Base-by-base conservation (phyloP, 495 filamentous ascomycete genomes). In the Aspergillus haitiensis region DNA sequence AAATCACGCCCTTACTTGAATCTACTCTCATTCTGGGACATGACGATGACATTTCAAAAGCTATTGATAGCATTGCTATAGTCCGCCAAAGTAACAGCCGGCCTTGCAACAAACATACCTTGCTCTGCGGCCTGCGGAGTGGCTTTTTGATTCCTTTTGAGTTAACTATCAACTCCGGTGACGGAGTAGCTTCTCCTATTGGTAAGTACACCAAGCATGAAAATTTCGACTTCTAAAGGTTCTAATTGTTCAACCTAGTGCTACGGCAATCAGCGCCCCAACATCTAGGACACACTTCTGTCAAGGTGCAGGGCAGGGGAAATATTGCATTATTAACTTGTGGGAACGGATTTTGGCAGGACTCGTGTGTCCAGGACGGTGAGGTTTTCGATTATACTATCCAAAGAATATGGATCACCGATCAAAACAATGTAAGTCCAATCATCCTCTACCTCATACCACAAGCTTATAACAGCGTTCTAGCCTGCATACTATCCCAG, bases 81-180 rank as follows among this genome's bases (percentile, higher is more conserved):
- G 58, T 78, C 32, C 65, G 62, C 7, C 48, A 44, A 5, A 51
- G 42, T 10, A 18, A 50, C 13, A 44, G 60, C 32, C 61, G 52
- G 5, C 45, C 52, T 7, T 45, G 64, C 10, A 61, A 47, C 11
- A 60, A 40, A 7, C 56, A 64, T n/a, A 60, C 67, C 55, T 42
- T 80, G 9, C 69, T 78, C 7, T 80, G 77, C 46, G 77, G 77
- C 16, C 64, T 80, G 34, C 73, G 77, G 32, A 74, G 77, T 60
- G 77, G 77, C 27, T 72, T 72, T 27, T 66, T 80, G 31, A 65
- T 78, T n/a, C 61, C 71, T 12, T 72, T 78, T 46, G 65, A 70
- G 2, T 59, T 78, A 11, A 34, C 31, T n/a, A 50, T 66, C 7
- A 52, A 62, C 18, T 47, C 55, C 16, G 62, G 65, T 11, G 62